Evolutionary conservation across 495 filamentous ascomycete species (phyloP), one percentile per base, ranked within the genome.

Genomic region (Astrothelium macrocarpum): DNA sequence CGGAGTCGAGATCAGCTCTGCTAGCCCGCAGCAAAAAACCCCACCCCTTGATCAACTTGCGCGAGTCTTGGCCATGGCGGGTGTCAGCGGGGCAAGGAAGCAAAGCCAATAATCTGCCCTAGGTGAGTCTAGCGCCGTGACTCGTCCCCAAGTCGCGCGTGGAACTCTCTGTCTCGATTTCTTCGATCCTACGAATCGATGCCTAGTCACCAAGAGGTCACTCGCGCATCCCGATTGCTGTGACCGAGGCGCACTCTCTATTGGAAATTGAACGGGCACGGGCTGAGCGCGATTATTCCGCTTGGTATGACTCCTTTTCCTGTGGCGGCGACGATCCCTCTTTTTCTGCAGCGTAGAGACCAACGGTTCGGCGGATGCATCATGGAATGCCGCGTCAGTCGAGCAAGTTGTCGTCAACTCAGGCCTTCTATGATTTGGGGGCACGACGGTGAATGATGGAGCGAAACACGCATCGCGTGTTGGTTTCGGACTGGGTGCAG

Each of bases 61-160:
- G n/a, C 12, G 45, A 56, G 20, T 56, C 49, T 56, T 56, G 49
- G 49, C 49, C 20, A 20, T 56, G 49, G 49, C 49, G 49, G 49
- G 49, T 56, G 49, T 56, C 49, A 56, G 49, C 49, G 49, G 49
- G 49, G 49, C 49, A 56, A n/a, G 49, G 20, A 49, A 56, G 49
- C 12, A 20, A 56, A 56, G 49, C 49, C 49, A 56, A 56, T 56
- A 56, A 56, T 56, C 4, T 56, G 49, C 49, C 20, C 49, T 5
- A 9, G 29, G 23, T 16, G 23, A 16, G 49, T 25, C 49, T 56
- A 56, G 49, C 49, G 49, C 25, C 2, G 49, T 56, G 49, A 56
- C 49, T 56, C 49, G 49, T 56, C 9, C 49, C 49, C 5, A 29
- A 56, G 49, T 56, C 49, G 49, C 49, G 49, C 29, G 49, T 56